Evolutionary conservation across 257 asterid species (phyloP).

Genomic region (Scutellaria minor): DNA sequence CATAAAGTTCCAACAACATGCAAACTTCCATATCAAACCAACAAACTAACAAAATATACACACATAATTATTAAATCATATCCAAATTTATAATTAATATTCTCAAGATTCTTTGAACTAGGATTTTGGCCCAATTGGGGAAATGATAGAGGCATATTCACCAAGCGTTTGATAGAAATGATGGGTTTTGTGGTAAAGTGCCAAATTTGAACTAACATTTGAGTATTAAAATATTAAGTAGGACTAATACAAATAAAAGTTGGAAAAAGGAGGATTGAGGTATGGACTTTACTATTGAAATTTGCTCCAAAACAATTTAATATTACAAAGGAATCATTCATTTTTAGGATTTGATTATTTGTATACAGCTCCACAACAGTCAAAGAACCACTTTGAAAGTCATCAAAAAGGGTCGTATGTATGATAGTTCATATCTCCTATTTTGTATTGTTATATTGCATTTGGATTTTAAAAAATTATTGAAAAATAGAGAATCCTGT

Average conservation of each 20-base stretch:
- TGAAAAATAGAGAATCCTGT: background rate
- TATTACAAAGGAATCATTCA: conserved; percentile 41
- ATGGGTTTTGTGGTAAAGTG: conserved; percentile 51
- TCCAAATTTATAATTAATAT: conserved; percentile 15
- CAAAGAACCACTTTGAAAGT: conserved; percentile 46
- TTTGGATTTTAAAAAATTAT: too few species aligned
- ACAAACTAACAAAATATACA: conserved; percentile 22
- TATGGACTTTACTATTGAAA: conserved; percentile 53
- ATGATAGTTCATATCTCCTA: background rate
- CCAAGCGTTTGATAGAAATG: conserved; percentile 48
- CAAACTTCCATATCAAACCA: conserved; percentile 28
- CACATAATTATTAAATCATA: conserved; percentile 25
- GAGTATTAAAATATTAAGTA: conserved; percentile 25
- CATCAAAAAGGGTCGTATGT: conserved; percentile 11
- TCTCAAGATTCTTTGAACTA: conserved; percentile 28
- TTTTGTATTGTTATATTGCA: background rate
- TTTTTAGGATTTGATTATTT: conserved; percentile 37
- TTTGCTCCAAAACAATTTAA: conserved; percentile 32
- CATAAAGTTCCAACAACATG: conserved; percentile 34
- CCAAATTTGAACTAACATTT: conserved; percentile 39
- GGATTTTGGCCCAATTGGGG: conserved; percentile 42
- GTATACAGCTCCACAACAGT: conserved; percentile 38
- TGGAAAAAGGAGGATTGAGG: conserved; percentile 38
- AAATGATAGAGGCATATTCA: conserved; percentile 34
- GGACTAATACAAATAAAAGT: conserved; percentile 29